Conservation (phyloP, 768 basidiomycete genomes). For the Leccinum rimulosum region DNA sequence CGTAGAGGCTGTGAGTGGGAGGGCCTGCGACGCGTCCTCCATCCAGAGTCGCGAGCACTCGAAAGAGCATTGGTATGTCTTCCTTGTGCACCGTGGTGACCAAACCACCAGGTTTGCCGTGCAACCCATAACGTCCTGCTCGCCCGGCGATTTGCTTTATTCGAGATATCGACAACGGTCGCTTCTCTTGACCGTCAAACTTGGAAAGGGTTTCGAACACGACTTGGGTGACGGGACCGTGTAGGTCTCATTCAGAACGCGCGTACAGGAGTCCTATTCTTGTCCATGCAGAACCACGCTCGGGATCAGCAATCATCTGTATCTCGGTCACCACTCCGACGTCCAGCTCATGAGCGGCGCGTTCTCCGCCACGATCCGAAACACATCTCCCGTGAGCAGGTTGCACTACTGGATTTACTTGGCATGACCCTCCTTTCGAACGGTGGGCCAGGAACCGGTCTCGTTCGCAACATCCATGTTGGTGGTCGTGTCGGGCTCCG, state of each 20-base stretch:
- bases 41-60: constrained; percentile 23
- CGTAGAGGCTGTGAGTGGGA: no score
- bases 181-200: constrained; percentile 29
- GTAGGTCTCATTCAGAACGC: no score
- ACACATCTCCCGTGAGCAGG: constrained; percentile 90
- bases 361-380: constrained; percentile 57
- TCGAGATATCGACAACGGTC: no score
- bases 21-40: no score
- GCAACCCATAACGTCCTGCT: no score
- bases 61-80: no score
- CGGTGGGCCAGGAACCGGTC: constrained; percentile 20
- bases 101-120: no score
- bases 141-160: no score
- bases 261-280: not conserved
- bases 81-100: no score
- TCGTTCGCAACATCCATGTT: constrained; percentile 32
- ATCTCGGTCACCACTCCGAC: constrained; percentile 97
- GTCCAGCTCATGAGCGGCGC: constrained; percentile 77
- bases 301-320: constrained; percentile 83
- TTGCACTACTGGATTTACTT: constrained; percentile 69
- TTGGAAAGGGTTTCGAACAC: constrained; percentile 69
- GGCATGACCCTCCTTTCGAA: constrained; percentile 40
- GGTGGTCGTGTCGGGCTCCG: constrained; percentile 34
- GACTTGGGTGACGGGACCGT: no score
- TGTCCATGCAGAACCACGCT: constrained; percentile 84